phyloP scores from a whole-genome alignment of 2,329 filamentous ascomycete species.

The Pezicula neosporulosa region DNA sequence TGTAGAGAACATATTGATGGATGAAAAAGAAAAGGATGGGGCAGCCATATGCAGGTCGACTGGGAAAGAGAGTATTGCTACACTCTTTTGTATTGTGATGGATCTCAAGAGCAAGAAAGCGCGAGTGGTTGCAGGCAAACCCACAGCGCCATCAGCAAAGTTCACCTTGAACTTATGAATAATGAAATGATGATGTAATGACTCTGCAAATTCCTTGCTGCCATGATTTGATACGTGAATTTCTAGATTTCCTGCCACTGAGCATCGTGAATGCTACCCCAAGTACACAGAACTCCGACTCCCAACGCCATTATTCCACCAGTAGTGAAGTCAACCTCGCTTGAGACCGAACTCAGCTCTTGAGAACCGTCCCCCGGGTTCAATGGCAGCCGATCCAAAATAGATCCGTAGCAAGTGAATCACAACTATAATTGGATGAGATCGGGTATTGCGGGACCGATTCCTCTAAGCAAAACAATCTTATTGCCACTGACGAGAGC shows the following conservation, averaged over 20 bases:
- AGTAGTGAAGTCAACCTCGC: too few relatives aligned
- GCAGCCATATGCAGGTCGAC: slow-evolving; percentile 29
- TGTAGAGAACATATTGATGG: slow-evolving; percentile 12
- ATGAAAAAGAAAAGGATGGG: slow-evolving; percentile 14
- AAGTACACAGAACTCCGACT: too few relatives aligned
- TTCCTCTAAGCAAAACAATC: slow-evolving; percentile 80
- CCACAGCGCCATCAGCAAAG: slow-evolving; percentile 23
- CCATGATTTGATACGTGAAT: too few relatives aligned
- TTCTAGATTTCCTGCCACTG: too few relatives aligned
- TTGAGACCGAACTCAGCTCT: too few relatives aligned
- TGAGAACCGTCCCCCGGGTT: too few relatives aligned
- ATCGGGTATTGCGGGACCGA: slow-evolving; percentile 72
- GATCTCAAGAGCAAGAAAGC: slow-evolving; percentile 28
- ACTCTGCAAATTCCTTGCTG: not conserved
- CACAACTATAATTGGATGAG: slow-evolving; percentile 49
- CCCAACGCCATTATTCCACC: too few relatives aligned
- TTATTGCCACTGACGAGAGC: slow-evolving; percentile 80
- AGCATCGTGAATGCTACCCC: too few relatives aligned
- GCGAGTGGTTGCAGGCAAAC: slow-evolving; percentile 30
- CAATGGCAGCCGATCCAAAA: too few relatives aligned
- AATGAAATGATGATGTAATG: not conserved
- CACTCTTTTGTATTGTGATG: slow-evolving; percentile 37
- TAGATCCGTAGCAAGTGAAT: too few relatives aligned
- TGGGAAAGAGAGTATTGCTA: slow-evolving; percentile 25
- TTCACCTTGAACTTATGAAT: slow-evolving; percentile 22